These are phyloP conservation scores for Haberlea rhodopensis DNA, from an alignment of 257 asterid genomes.

Conservation along the genomic window DNA sequence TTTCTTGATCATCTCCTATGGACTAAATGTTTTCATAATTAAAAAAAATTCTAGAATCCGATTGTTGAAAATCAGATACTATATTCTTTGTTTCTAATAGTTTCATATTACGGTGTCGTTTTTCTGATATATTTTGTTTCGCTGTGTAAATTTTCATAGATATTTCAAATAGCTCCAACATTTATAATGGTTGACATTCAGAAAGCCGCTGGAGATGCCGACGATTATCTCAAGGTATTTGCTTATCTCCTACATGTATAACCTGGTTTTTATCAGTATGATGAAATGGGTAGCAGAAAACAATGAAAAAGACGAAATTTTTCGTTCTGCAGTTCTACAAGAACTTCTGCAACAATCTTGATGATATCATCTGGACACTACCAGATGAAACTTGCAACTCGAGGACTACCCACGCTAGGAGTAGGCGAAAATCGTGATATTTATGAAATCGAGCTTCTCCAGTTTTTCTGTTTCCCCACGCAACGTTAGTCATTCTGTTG, in stretches of 20 bases:
- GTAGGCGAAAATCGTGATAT: constrained; percentile 51
- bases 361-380: constrained; percentile 85
- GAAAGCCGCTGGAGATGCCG: no score
- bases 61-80: constrained; percentile 89
- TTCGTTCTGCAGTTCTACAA: constrained; percentile 67
- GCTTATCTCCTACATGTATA: not conserved
- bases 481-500: not conserved
- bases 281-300: not conserved
- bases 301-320: not conserved
- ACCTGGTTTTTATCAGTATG: constrained; percentile 3
- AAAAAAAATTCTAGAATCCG: no score
- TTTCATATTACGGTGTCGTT: no score
- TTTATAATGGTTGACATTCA: no score
- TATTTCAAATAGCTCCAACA: no score
- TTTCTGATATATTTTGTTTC: no score
- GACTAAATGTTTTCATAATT: no score
- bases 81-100: no score
- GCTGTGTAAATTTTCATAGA: no score
- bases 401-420: constrained; percentile 45
- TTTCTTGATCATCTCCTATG: no score
- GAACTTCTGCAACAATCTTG: constrained; percentile 82
- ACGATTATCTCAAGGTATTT: constrained; percentile 57
- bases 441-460: not conserved
- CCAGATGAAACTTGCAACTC: constrained; percentile 60
- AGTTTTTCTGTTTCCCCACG: constrained; percentile 15